These are phyloP conservation scores for Hemileccinum rubropunctum DNA, from an alignment of 768 basidiomycete genomes.

Conservation along the genomic window DNA sequence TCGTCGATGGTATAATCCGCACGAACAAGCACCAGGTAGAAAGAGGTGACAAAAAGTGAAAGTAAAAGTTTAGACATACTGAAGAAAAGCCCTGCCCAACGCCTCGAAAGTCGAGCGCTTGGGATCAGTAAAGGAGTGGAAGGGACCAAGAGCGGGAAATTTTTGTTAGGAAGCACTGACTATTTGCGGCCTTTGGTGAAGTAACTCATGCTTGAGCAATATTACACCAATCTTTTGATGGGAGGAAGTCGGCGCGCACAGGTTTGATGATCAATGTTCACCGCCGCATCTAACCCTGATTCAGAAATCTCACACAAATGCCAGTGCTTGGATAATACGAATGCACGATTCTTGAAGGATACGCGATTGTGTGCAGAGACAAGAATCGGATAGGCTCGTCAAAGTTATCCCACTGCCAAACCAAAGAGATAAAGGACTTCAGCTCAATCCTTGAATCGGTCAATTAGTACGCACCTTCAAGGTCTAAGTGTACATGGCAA, in stretches of 20 bases:
- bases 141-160: background rate
- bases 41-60: background rate
- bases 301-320: background rate
- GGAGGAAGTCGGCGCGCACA: background rate
- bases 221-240: background rate
- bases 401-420: no score
- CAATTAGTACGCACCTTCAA: no score
- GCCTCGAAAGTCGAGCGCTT: background rate
- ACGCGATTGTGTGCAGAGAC: no score
- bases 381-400: no score
- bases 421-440: no score
- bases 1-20: constrained; percentile 30
- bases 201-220: background rate
- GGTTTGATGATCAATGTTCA: constrained; percentile 6
- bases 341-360: no score
- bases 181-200: background rate
- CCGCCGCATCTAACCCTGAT: background rate
- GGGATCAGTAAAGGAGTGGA: constrained; percentile 7
- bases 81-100: background rate
- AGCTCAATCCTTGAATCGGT: no score
- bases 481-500: no score
- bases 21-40: constrained; percentile 4
- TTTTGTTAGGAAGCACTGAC: background rate
- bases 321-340: no score
- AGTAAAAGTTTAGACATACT: constrained; percentile 6